Evolutionary conservation across 805 yeast species (phyloP).

Genomic region (Yamadazyma laniorum): DNA sequence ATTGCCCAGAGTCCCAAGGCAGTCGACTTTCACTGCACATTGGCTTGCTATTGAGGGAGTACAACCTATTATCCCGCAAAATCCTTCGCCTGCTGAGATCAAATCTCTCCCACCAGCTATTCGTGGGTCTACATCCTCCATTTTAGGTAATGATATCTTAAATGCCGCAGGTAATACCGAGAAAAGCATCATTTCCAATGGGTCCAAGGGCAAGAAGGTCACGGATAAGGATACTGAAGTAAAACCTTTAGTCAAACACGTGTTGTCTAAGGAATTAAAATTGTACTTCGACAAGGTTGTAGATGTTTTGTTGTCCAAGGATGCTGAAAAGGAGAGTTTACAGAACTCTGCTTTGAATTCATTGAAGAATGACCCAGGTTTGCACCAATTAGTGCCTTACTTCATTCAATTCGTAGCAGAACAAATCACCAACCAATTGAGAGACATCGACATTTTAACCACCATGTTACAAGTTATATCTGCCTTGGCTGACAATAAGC

Average conservation of each 20-base stretch:
- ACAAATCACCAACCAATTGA: constrained; percentile 83
- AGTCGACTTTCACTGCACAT: constrained; percentile 88
- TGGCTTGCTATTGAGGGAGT: constrained; percentile 99
- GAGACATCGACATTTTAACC: constrained; percentile 64
- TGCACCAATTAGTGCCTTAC: constrained; percentile 95
- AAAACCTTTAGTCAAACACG: constrained; percentile 92
- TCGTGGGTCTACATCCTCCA: constrained; percentile 73
- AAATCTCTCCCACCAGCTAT: constrained; percentile 71
- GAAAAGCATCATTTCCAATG: constrained; percentile 7
- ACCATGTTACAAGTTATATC: constrained; percentile 89
- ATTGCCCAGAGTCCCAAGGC: constrained; percentile 90
- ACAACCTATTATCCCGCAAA: constrained; percentile 96
- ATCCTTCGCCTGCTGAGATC: constrained; percentile 81
- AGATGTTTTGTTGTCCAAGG: constrained; percentile 65
- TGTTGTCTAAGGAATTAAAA: constrained; percentile 89
- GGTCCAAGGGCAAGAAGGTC: constrained; percentile 15
- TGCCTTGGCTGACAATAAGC: constrained; percentile 76
- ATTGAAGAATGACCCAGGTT: constrained; percentile 86
- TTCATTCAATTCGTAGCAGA: constrained; percentile 95
- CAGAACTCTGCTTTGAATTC: constrained; percentile 82
- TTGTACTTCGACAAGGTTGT: constrained; percentile 89
- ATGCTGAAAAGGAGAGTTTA: constrained; percentile 54
- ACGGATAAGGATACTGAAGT: constrained; percentile 51
- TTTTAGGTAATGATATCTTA: constrained; percentile 40
- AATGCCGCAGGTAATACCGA: constrained; percentile 19